Evolutionary conservation across 306 rosid genomes (phyloP), one percentile per base, ranked within the genome.

Genomic region (Macrotyloma uniflorum): DNA sequence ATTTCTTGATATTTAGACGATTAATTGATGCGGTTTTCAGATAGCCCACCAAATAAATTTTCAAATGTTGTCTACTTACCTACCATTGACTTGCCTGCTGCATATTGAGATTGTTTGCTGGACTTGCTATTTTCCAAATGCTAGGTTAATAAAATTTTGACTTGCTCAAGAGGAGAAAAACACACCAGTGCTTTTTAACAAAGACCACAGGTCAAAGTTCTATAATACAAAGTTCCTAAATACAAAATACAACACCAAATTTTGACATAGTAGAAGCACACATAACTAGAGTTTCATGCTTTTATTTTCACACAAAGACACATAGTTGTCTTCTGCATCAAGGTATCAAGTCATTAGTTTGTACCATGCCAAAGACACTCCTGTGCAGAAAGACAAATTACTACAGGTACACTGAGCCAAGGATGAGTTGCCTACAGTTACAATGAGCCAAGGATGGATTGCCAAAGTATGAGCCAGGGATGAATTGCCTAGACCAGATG

Each of bases 371-470:
- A 54, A 42, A 57, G 75, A 54, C 43, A 46, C 18, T 74, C 78
- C 76, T 66, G 54, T 66, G 58, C 77, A 76, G 76, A 72, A 73
- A 63, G 76, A 76, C 80, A 80, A 36, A 71, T 42, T 50, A 78
- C 45, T 49, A 42, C 61, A 58, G 36, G 36, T 35, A 66, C 12
- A 61, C 3, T 12, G 35, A 24, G 64, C 35, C 64, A 57, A 24
- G 36, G 64, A 57, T 57, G 64, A 23, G 35, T 57, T 57, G 64
- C 64, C 64, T 57, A 24, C 1, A 55, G 76, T 57, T 74, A 73
- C 24, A 28, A 40, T 84, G 96, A 93, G 98, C 96, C 96, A 90
- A 87, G 92, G 78, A 90, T 87, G 95, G 87, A 2, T 88, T 91
- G 97, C 93, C 91, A 20, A 36, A n/a, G 65, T 15, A 15, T 81